A percentile compares a stretch with the other conserved stretches of the same genome.
Evolutionary conservation across 1,284 basidiomycete genomes (phyloP).

Genomic region (Tremellales sp.): DNA sequence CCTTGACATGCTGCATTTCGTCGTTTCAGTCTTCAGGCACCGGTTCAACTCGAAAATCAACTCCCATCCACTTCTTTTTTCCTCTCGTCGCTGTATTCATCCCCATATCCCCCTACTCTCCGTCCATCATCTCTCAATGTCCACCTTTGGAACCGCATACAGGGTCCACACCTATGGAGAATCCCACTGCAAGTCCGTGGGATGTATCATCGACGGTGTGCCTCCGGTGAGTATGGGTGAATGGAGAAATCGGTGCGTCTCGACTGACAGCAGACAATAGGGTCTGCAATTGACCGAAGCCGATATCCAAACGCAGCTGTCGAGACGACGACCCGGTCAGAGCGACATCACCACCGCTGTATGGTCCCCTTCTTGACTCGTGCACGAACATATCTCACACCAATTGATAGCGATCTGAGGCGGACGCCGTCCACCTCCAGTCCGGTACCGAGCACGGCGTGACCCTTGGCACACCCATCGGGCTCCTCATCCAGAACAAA

Average conservation of each 20-base stretch:
- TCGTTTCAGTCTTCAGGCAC: too few species aligned
- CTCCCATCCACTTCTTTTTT: not conserved
- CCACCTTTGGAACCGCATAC: constrained; percentile 84
- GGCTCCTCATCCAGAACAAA: constrained; percentile 92
- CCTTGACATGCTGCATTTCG: too few species aligned
- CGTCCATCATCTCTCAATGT: constrained; percentile 58
- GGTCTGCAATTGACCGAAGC: constrained; percentile 73
- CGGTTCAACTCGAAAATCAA: not conserved
- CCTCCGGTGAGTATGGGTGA: constrained; percentile 67
- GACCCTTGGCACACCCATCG: constrained; percentile 96
- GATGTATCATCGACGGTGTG: constrained; percentile 94
- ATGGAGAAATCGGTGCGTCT: not conserved
- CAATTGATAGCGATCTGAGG: constrained; percentile 79
- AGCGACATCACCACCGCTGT: constrained; percentile 94
- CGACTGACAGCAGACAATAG: constrained; percentile 49
- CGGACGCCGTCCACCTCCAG: constrained; percentile 90
- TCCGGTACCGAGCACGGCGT: constrained; percentile 91
- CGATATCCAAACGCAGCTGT: constrained; percentile 91
- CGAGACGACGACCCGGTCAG: constrained; percentile 89
- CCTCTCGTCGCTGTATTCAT: constrained; percentile 2
- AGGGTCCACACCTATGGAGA: constrained; percentile 97
- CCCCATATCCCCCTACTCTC: constrained; percentile 2
- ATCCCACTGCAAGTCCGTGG: constrained; percentile 94
- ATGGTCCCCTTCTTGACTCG: constrained; percentile 39
- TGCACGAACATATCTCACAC: not conserved